A percentile compares a stretch with the other conserved stretches of the same genome.
Evolutionary conservation across 2,329 filamentous ascomycete species (phyloP).

Genomic region (Parastagonospora avenae): DNA sequence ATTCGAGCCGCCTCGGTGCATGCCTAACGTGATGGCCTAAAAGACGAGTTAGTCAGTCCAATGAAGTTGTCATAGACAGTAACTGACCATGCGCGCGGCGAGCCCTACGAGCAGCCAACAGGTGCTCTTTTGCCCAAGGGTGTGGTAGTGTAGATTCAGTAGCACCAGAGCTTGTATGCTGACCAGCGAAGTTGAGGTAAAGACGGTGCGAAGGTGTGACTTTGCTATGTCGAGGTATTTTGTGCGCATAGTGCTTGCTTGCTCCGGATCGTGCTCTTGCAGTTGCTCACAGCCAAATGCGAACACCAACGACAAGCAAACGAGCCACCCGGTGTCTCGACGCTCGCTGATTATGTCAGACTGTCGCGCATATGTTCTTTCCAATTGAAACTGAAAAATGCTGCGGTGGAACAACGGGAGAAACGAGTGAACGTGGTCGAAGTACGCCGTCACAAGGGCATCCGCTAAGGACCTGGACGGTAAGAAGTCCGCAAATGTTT

Average conservation of each 20-base stretch:
- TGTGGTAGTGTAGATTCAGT: slow-evolving; percentile 50
- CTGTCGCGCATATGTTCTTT: slow-evolving; percentile 44
- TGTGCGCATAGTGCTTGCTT: slow-evolving; percentile 21
- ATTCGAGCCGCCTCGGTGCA: slow-evolving; percentile 51
- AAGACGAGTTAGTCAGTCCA: background rate
- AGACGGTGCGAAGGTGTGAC: slow-evolving; percentile 43
- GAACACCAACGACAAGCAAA: slow-evolving; percentile 49
- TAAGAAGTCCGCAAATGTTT: slow-evolving; percentile 32
- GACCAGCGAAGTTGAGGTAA: slow-evolving; percentile 47
- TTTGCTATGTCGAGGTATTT: slow-evolving; percentile 39
- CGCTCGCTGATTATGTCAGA: slow-evolving; percentile 29
- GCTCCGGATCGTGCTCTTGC: slow-evolving; percentile 35
- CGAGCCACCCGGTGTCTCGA: slow-evolving; percentile 50
- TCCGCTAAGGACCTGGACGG: slow-evolving; percentile 47
- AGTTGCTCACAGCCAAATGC: slow-evolving; percentile 50
- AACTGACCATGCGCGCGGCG: slow-evolving; percentile 46
- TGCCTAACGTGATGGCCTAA: slow-evolving; percentile 50
- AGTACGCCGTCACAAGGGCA: slow-evolving; percentile 48
- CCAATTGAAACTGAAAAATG: slow-evolving; percentile 48
- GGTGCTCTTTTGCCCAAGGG: slow-evolving; percentile 50
- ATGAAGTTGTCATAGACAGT: background rate
- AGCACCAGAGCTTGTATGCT: slow-evolving; percentile 52
- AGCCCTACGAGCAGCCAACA: slow-evolving; percentile 50
- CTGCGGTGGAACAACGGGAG: slow-evolving; percentile 49
- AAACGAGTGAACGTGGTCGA: slow-evolving; percentile 46